Conservation (phyloP, 2,329 filamentous ascomycete species). For the Cercospora zeae-maydis region DNA sequence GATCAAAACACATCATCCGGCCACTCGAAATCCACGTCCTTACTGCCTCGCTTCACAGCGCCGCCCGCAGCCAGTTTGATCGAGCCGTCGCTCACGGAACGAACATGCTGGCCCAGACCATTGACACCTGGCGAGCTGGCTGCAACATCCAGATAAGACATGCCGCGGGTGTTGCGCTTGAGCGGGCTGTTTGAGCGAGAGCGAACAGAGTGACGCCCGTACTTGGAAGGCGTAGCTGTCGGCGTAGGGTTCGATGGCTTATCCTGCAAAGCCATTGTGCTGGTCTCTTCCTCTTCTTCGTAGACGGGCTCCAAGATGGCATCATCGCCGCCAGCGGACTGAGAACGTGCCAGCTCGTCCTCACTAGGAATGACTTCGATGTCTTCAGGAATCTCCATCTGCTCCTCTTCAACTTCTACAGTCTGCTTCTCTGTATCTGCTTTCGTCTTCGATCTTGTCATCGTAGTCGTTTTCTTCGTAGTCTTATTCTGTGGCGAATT, state of each 20-base stretch:
- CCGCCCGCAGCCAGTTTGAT: slow-evolving; percentile 12
- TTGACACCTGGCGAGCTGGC: slow-evolving; percentile 22
- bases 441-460: slow-evolving; percentile 14
- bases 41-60: slow-evolving; percentile 1
- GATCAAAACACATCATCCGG: slow-evolving; percentile 17
- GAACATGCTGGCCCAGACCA: not conserved
- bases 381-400: slow-evolving; percentile 12
- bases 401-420: slow-evolving; percentile 7
- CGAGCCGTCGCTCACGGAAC: slow-evolving; percentile 13
- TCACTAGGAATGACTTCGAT: slow-evolving; percentile 27
- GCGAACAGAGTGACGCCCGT: slow-evolving; percentile 21
- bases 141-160: slow-evolving; percentile 19
- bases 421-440: slow-evolving; percentile 12
- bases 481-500: slow-evolving; percentile 21
- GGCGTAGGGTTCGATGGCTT: slow-evolving; percentile 30
- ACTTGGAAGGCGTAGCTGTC: slow-evolving; percentile 31
- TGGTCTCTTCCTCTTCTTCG: slow-evolving; percentile 34
- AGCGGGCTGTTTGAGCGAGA: slow-evolving; percentile 28
- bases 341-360: slow-evolving; percentile 23
- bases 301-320: slow-evolving; percentile 33
- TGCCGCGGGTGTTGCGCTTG: slow-evolving; percentile 23
- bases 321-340: slow-evolving; percentile 26
- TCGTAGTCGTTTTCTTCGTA: slow-evolving; percentile 7
- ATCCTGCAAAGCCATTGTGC: slow-evolving; percentile 24
- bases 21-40: slow-evolving; percentile 15